A percentile compares a stretch with the other conserved stretches of the same genome.
phyloP scores from a whole-genome alignment of 2,329 filamentous ascomycete genomes.

The Emergomyces orientalis region DNA sequence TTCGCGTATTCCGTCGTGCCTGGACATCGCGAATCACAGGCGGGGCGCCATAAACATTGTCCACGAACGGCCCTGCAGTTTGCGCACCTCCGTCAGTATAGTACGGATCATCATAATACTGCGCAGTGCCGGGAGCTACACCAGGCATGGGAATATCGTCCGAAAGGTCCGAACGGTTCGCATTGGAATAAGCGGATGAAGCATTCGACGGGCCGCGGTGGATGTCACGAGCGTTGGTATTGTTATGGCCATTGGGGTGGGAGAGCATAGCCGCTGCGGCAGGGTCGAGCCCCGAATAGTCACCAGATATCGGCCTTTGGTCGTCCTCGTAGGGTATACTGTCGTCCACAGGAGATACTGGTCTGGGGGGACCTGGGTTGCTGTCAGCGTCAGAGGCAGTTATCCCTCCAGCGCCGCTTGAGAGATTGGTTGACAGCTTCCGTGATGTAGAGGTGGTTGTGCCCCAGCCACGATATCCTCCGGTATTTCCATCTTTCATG shows the following conservation, averaged over 20 bases:
- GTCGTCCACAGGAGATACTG: constrained; percentile 55
- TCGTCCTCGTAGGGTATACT: constrained; percentile 54
- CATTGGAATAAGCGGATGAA: constrained; percentile 87
- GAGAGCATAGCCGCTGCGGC: background rate
- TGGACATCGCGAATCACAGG: constrained; percentile 90
- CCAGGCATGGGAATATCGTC: constrained; percentile 45
- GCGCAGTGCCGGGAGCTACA: constrained; percentile 35
- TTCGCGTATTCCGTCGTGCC: constrained; percentile 84
- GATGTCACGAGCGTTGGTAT: constrained; percentile 48
- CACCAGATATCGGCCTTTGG: constrained; percentile 48
- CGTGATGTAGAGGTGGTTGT: constrained; percentile 66
- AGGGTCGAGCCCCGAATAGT: constrained; percentile 43
- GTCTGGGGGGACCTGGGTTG: constrained; percentile 44
- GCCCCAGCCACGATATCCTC: constrained; percentile 92
- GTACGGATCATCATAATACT: constrained; percentile 49
- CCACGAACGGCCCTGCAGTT: constrained; percentile 44
- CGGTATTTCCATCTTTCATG: constrained; percentile 66
- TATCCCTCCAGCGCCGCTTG: constrained; percentile 50
- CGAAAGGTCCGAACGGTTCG: constrained; percentile 59
- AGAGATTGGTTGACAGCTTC: constrained; percentile 83
- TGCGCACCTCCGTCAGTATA: constrained; percentile 39
- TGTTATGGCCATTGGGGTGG: constrained; percentile 41
- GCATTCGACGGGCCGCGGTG: constrained; percentile 89
- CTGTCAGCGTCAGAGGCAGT: constrained; percentile 64
- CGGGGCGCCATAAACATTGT: constrained; percentile 48